Evolutionary conservation across 1,139 yeast species (phyloP), one percentile per base, ranked within the genome.

Genomic region (Candida glucosophila): DNA sequence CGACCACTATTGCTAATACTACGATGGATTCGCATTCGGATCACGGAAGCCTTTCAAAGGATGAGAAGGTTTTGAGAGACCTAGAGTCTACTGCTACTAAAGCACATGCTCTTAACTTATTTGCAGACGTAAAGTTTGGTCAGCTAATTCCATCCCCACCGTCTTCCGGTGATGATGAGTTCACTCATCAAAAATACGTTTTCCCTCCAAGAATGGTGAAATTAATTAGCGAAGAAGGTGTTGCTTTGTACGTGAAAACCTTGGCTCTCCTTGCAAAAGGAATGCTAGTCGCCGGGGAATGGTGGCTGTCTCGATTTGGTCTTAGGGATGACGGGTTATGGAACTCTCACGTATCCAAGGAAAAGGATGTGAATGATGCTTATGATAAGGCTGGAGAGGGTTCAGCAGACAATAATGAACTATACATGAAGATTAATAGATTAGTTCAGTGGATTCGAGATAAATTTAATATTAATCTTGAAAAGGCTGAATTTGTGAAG

Each of bases 401-500:
- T 13, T 19, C 22, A 23, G 26, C 19, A 18, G 29, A 17, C 26
- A 18, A 15, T 8, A 31, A 43, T 8, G 49, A 45, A 13, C 35
- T 37, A 3, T 50, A 64, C 2, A 43, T 55, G 4, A 69, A 73
- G 31, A 64, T 90, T 40, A 83, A 83, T 44, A 78, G 80, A 29
- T 60, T 83, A 28, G 95, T 90, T 5, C 96, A 90, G 52, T 86
- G 96, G 95, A 75, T 83, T 6, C 68, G 97, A 33, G 88, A 80
- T 31, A 72, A 77, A 35, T 90, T 86, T 54, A 90, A 90, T 51
- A 95, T 86, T 44, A 73, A 83, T 33, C 63, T 90, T 33, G 95
- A 82, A 36, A 80, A 78, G 47, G 96, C 96, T 0, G 96, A 88
- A 42, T 76, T 71, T 42, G 69, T 83, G 8, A 70, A 73, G 33